Evolutionary conservation across 176 grass and related monocot species (phyloP), one percentile per base, ranked within the genome.

Genomic region (Phragmites australis): DNA sequence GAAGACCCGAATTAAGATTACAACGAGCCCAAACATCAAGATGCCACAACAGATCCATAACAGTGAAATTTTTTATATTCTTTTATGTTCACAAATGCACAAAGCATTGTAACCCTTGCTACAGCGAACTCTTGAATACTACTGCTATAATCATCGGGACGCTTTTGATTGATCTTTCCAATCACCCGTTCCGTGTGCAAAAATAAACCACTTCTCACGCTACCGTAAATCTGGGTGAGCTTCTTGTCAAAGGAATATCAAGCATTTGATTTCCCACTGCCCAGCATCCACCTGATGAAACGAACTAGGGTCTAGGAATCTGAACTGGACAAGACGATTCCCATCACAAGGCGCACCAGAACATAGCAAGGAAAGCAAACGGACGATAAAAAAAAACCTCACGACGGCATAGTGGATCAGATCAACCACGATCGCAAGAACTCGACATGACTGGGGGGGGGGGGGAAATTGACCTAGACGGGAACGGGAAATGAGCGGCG

Each of bases 261-360:
- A 39, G 75, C 75, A 78, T 78, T 72, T 37, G 34, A 37, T 39
- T 26, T 58, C 29, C 18, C 14, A 43, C 52, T 27, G 23, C 72
- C 13, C 61, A 40, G 6, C 30, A 66, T 30, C 76, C 13, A 40
- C 29, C 43, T 19, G 15, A 82, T 32, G 0, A 63, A 51, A 49
- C 30, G 42, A 74, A 52, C 22, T 22, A 31, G 46, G 11, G 49
- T 4, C n/a, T 9, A 43, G 9, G 53, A 69, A 69, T 30, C 50
- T 15, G 23, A 8, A 9, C 10, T 3, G 1, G 5, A 41, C 37
- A n/a, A 42, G 6, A 5, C 30, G 37, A 83, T 44, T 26, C 48
- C 26, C 22, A 25, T 27, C 51, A n/a, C 50, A 10, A 27, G 5
- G 18, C 25, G 49, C 26, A 58, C 25, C 25, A 46, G 17, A 25